phyloP scores from a whole-genome alignment of 495 filamentous ascomycete species.

The Penicillium arizonense region DNA sequence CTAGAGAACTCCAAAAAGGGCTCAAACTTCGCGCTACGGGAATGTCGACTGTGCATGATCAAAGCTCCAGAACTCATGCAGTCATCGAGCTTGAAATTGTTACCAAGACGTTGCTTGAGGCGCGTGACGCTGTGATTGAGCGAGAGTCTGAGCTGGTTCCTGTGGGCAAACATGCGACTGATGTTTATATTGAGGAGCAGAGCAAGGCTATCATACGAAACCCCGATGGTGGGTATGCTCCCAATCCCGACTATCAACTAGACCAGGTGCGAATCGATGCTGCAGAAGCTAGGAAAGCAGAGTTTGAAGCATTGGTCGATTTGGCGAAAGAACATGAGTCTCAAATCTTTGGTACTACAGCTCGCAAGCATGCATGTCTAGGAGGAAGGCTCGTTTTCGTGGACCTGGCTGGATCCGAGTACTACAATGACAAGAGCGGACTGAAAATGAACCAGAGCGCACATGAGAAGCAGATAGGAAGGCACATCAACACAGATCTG shows the following conservation, averaged over 20 bases:
- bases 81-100: slow-evolving; percentile 25
- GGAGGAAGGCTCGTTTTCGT: slow-evolving; percentile 29
- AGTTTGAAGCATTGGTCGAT: slow-evolving; percentile 19
- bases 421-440: too few species aligned
- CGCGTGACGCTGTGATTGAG: slow-evolving; percentile 19
- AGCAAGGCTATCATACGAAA: slow-evolving; percentile 1
- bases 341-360: slow-evolving; percentile 2
- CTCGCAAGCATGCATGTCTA: slow-evolving; percentile 9
- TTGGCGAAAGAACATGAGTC: slow-evolving; percentile 14
- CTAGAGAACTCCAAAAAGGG: slow-evolving; percentile 7
- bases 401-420: slow-evolving; percentile 18
- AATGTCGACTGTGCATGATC: slow-evolving; percentile 22
- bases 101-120: slow-evolving; percentile 13
- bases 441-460: too few species aligned
- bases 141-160: slow-evolving; percentile 24
- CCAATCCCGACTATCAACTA: slow-evolving; percentile 16
- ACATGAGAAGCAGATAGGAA: too few species aligned
- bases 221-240: slow-evolving; percentile 15
- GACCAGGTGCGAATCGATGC: slow-evolving; percentile 21
- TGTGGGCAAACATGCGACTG: slow-evolving; percentile 24
- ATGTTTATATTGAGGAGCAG: slow-evolving; percentile 23
- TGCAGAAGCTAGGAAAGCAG: slow-evolving; percentile 20
- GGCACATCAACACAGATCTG: too few species aligned
- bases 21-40: slow-evolving; percentile 17
- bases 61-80: slow-evolving; percentile 29